A percentile compares a stretch with the other conserved stretches of the same genome.
These are phyloP conservation scores for Alternaria hordeiaustralica DNA, from an alignment of 2,329 filamentous ascomycete species.

Conservation along the genomic window DNA sequence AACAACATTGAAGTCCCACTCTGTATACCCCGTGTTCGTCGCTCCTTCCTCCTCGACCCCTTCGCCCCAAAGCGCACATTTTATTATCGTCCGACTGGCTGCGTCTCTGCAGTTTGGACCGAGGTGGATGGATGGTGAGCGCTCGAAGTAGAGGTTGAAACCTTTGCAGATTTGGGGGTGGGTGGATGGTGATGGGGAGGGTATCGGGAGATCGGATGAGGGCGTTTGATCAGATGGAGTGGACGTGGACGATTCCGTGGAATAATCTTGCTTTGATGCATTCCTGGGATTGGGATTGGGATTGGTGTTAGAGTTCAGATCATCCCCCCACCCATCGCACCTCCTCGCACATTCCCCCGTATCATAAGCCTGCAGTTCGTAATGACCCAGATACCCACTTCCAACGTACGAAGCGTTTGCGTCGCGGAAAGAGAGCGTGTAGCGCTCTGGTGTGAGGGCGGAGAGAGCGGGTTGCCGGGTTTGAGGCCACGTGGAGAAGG, in stretches of 20 bases:
- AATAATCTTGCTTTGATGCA: no score
- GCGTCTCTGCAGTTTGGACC: neutral
- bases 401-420: slow-evolving; percentile 1
- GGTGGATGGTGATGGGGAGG: neutral
- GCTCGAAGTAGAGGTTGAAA: slow-evolving; percentile 15
- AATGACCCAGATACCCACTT: neutral
- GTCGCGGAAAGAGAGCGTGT: neutral
- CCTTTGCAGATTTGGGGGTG: neutral
- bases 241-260: no score
- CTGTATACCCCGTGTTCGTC: slow-evolving; percentile 1
- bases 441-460: neutral
- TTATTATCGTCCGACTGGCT: slow-evolving; percentile 3
- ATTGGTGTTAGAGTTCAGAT: no score
- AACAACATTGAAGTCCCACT: slow-evolving; percentile 7
- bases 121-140: slow-evolving; percentile 1
- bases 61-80: slow-evolving; percentile 11
- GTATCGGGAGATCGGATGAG: no score
- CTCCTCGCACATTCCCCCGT: neutral
- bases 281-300: no score
- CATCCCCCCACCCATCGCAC: neutral
- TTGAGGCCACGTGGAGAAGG: neutral
- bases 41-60: neutral
- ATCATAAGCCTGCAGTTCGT: slow-evolving; percentile 1
- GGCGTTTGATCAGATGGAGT: no score
- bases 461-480: neutral